Evolutionary conservation across 108 stramenopile genomes (phyloP).

Genomic region (Epipyxis sp.): DNA sequence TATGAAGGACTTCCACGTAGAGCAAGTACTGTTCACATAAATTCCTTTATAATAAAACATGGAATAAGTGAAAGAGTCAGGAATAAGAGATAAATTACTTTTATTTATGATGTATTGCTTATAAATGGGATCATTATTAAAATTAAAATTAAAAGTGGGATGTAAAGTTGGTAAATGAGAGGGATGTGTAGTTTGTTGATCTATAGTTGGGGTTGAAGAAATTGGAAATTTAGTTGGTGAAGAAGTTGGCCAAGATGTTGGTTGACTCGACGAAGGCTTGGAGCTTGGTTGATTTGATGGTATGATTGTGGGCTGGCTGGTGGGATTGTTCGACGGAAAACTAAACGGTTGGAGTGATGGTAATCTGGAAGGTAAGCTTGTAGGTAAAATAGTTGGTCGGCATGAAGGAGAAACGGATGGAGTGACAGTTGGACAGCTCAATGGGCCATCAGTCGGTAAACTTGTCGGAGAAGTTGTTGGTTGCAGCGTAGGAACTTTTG

Average conservation of each 20-base stretch:
- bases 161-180: background rate
- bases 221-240: background rate
- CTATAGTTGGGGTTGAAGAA: background rate
- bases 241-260: background rate
- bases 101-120: background rate
- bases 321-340: background rate
- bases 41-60: background rate
- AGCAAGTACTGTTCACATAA: background rate
- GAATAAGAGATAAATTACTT: background rate
- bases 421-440: too few relatives aligned
- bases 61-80: background rate
- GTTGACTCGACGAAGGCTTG: background rate
- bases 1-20: background rate
- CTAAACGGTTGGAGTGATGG: background rate
- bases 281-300: background rate
- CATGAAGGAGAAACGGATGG: too few relatives aligned
- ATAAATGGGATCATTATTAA: background rate
- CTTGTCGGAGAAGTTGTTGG: too few relatives aligned
- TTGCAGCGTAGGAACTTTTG: too few relatives aligned
- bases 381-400: too few relatives aligned
- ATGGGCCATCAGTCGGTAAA: too few relatives aligned
- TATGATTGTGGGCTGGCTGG: background rate
- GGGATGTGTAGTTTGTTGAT: background rate
- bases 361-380: too few relatives aligned
- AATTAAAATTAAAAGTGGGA: constrained; percentile 5